Base-by-base conservation (phyloP, 805 yeast species). In the Metschnikowia kofuensis region DNA sequence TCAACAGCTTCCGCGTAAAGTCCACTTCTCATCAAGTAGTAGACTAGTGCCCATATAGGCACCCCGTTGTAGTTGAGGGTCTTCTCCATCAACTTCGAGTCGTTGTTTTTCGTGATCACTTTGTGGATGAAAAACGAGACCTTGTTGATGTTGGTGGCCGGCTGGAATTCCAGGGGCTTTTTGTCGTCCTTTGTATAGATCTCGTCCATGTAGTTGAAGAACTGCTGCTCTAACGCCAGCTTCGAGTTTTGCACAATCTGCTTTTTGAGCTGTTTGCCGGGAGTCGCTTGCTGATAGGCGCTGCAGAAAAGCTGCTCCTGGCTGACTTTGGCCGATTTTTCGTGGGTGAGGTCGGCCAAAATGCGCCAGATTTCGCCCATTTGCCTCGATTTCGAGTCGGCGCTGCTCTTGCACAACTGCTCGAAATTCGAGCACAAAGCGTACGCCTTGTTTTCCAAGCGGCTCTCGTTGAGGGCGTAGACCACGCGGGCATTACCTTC, bases 41-140 rank as follows among this genome's bases (percentile, higher is more conserved):
- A 94, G 10, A 94, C 69, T 35, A 89, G 69, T 0, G 97, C 96
- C 99, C 99, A 92, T n/a, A 94, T 80, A 9, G 98, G 98, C 1
- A 80, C 73, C 14, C 90, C 90, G 66, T 92, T 91, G 26, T 89
- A 83, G 47, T 61, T 61, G 48, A 71, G 59, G 0, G 76, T 71
- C 47, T 65, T 65, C n/a, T 61, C 61, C 51, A 58, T 54, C 37
- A 64, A 52, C 10, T 47, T 48, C 16, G 65, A 66, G 27, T 59
- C 49, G 44, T 60, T 59, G 53, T 69, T 69, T 47, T 65, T 68
- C 42, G 61, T 52, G 36, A 72, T 63, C 21, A 74, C 61, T 47
- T 68, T 67, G 50, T 72, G 60, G 38, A 73, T 72, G 54, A 87
- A 78, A 44, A 85, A 81, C 51, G 79, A 78, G 31, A 91, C 79